Conservation (phyloP, 2,329 filamentous ascomycete genomes). For the Talaromyces sp. region DNA sequence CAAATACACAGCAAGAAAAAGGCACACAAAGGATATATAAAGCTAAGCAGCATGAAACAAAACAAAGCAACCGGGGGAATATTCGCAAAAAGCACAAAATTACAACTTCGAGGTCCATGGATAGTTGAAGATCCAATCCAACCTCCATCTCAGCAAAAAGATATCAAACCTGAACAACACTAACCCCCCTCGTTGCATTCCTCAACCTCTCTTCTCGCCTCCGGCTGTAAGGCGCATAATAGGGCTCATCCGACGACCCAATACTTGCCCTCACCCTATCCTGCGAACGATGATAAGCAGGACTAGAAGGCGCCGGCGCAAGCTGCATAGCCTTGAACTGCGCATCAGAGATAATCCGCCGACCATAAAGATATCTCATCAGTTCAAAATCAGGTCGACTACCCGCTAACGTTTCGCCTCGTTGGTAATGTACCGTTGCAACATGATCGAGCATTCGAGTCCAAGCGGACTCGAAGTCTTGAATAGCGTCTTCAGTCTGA, state of each 20-base stretch:
- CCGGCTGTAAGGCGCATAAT: slow-evolving; percentile 42
- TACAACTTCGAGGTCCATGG: slow-evolving; percentile 1
- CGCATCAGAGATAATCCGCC: slow-evolving; percentile 45
- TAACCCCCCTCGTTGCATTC: slow-evolving; percentile 36
- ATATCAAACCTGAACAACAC: slow-evolving; percentile 37
- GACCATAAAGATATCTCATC: slow-evolving; percentile 49
- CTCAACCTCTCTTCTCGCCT: slow-evolving; percentile 44
- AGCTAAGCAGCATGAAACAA: slow-evolving; percentile 6
- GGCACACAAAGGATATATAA: not conserved
- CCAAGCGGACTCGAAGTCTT: slow-evolving; percentile 38
- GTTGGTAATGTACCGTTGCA: slow-evolving; percentile 43
- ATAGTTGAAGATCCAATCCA: slow-evolving; percentile 1
- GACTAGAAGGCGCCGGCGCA: slow-evolving; percentile 39
- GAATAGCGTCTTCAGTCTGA: not conserved
- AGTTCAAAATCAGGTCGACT: slow-evolving; percentile 47
- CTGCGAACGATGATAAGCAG: slow-evolving; percentile 41
- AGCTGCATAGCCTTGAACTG: slow-evolving; percentile 50
- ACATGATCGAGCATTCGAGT: slow-evolving; percentile 47
- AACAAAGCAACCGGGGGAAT: slow-evolving; percentile 18
- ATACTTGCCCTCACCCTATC: slow-evolving; percentile 40
- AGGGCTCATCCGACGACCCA: slow-evolving; percentile 44
- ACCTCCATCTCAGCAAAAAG: no score
- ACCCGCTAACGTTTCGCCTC: slow-evolving; percentile 44
- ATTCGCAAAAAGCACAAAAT: slow-evolving; percentile 11
- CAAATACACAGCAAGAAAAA: not conserved